Evolutionary conservation across 2,329 filamentous ascomycete genomes (phyloP), one percentile per base, ranked within the genome.

Genomic region (Myotisia sp.): DNA sequence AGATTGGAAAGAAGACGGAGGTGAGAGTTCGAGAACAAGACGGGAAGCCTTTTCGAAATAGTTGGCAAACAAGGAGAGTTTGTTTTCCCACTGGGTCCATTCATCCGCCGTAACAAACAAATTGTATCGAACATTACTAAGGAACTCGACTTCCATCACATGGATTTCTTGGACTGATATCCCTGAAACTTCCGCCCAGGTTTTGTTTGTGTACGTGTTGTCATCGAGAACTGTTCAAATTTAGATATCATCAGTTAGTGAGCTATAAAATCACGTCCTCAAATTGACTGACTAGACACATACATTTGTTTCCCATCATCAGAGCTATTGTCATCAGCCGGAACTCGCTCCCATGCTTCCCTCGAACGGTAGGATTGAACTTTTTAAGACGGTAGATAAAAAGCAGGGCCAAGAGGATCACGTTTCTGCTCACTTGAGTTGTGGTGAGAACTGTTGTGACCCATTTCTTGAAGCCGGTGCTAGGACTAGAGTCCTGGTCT

Each of bases 171-270:
- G 76, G 8, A 95, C 87, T 1, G 82, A 76, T 41, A 98, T 93
- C 28, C 82, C 81, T 1, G 90, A 95, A 7, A 98, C 90, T 49
- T 98, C 90, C 2, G 87, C 90, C 90, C 90, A 98, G 0, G 90
- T 98, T 65, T 95, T 94, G 64, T 98, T 98, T 23, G 90, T 95
- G 59, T 98, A 98, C 0, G 90, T 95, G 56, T 95, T 98, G 57
- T 98, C 90, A 53, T 98, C 90, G 48, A 98, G 64, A 54, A 95
- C 78, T 83, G 38, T 39, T 42, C 20, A 41, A 31, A 33, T 29
- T 43, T 38, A 47, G n/a, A 39, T 33, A 9, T 13, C 5, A 34
- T 14, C 6, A 8, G 26, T 9, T 22, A 10, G 5, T 5, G 20
- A 27, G 6, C 3, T 14, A 24, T 9, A 12, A 24, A 24, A 10